These are phyloP conservation scores for Sonneratia caseolaris DNA, from an alignment of 345 rosid genomes.

Conservation along the genomic window DNA sequence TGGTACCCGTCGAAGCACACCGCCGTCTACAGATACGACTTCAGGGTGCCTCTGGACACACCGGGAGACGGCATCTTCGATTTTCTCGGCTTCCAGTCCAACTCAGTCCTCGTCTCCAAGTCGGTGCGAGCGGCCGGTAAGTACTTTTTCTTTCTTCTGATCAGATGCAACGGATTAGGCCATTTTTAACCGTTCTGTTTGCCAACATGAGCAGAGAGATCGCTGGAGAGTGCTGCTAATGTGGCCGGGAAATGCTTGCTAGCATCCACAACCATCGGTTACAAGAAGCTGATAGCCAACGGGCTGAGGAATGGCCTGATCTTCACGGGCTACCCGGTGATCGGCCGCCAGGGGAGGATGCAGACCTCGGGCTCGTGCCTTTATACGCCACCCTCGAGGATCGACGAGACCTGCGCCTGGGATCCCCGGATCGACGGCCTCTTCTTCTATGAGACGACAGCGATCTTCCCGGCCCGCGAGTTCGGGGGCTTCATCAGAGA, in stretches of 20 bases:
- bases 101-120: constrained; percentile 43
- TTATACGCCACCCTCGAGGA: constrained; percentile 37
- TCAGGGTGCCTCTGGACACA: constrained; percentile 35
- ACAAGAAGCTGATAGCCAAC: constrained; percentile 51
- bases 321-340: constrained; percentile 73
- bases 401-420: constrained; percentile 56
- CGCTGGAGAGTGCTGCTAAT: constrained; percentile 33
- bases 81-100: constrained; percentile 66
- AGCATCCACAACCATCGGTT: constrained; percentile 40
- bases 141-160: not conserved
- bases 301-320: constrained; percentile 59
- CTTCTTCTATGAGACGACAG: constrained; percentile 66
- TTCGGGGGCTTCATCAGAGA: constrained; percentile 51
- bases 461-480: constrained; percentile 40
- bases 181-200: no score
- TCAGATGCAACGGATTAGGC: no score
- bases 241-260: constrained; percentile 46
- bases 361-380: constrained; percentile 83
- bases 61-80: constrained; percentile 60
- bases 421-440: constrained; percentile 71
- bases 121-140: constrained; percentile 54
- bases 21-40: constrained; percentile 70
- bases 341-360: constrained; percentile 70
- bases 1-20: constrained; percentile 76
- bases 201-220: constrained; percentile 40